phyloP scores from a whole-genome alignment of 148 eudicot genomes.

The Rhododendron kiyosumense region DNA sequence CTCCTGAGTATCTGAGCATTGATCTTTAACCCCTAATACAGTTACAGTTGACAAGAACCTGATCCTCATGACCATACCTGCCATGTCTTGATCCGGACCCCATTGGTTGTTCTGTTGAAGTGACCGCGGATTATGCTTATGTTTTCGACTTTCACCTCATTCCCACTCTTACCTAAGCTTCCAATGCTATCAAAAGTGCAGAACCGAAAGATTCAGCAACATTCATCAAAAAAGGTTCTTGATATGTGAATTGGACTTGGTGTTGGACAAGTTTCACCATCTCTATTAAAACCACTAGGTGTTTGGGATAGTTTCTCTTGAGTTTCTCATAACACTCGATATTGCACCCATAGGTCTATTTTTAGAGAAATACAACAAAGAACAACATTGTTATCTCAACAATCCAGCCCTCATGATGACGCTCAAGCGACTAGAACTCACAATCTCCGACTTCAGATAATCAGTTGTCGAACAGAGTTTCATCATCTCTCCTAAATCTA shows the following conservation, averaged over 20 bases:
- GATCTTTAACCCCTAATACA: background rate
- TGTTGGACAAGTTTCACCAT: background rate
- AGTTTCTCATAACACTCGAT: background rate
- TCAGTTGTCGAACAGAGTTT: background rate
- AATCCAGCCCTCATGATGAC: background rate
- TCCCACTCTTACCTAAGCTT: conserved; percentile 23
- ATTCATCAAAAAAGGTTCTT: background rate
- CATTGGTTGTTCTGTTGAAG: conserved; percentile 18
- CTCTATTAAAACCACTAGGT: background rate
- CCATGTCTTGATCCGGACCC: conserved; percentile 25
- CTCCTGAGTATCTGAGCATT: background rate
- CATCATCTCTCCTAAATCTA: background rate
- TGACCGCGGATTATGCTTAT: background rate
- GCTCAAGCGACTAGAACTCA: background rate
- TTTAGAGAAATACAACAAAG: background rate
- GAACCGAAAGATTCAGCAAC: background rate
- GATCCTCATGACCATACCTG: conserved; percentile 11
- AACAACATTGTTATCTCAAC: background rate
- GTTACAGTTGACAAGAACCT: background rate
- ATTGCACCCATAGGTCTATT: background rate
- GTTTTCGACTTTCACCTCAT: conserved; percentile 16
- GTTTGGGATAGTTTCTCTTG: background rate
- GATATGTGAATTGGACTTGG: background rate
- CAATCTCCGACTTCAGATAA: background rate
- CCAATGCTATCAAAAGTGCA: conserved; percentile 13